Evolutionary conservation across 1,139 yeast species (phyloP), one percentile per base, ranked within the genome.

Genomic region (Debaryomyces singareniensis): DNA sequence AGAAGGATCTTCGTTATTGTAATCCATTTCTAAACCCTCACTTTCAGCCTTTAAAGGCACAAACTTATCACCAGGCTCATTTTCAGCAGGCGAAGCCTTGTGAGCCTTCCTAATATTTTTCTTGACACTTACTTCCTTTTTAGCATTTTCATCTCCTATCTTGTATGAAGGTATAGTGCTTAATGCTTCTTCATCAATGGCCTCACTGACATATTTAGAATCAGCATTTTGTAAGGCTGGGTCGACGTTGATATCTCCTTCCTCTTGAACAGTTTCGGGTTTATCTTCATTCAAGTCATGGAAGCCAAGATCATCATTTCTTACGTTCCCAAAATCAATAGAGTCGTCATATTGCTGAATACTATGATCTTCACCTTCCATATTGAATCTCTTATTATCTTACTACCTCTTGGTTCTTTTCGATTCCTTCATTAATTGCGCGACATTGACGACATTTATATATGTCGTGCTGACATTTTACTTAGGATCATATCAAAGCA

Each of bases 1-100:
- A n/a, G 58, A 52, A 3, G 71, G 68, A 37, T 66, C 69, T 38
- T 70, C 77, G 38, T 69, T 14, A 9, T 11, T 20, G 13, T 28
- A 36, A 7, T 34, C 42, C 23, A 34, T 39, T 6, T 34, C 41
- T 4, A 31, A 34, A 25, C 32, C 43, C 15, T 39, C 42, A 13
- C 34, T 38, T 13, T 33, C 39, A 6, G 41, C 44, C 16, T 25
- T 31, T 16, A 38, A 24, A 13, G 42, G 42, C 16, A 40, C 45
- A 32, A 42, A 42, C 20, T n/a, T n/a, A 7, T 7, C 35, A 20
- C 13, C 7, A 9, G 10, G 34, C 15, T 29, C 36, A 10, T 32
- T 37, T 23, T 37, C 29, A 20, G 34, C 20, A 32, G 5, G 7
- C 5, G 12, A 11, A 16, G 16, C 16, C 11, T 15, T 37, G 25